Percentiles rank a stretch among this genome's conserved stretches.
These are phyloP conservation scores for Penicillium atrosanguineum DNA, from an alignment of 495 filamentous ascomycete species.

Conservation along the genomic window DNA sequence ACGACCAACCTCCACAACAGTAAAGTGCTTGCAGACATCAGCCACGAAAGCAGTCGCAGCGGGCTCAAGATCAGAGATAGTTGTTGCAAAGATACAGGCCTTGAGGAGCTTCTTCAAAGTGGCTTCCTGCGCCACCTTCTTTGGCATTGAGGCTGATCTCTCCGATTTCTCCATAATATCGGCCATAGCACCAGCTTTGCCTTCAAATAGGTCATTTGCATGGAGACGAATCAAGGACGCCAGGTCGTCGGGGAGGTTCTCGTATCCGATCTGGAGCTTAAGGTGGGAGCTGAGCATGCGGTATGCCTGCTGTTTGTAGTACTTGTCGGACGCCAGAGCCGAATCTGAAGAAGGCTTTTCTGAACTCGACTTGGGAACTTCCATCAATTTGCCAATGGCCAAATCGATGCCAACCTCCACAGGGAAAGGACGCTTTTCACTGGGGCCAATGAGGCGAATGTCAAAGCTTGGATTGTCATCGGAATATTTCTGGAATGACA, in stretches of 20 bases:
- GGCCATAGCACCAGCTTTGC: conserved; percentile 62
- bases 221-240: conserved; percentile 79
- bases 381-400: conserved; percentile 81
- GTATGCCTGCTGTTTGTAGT: conserved; percentile 92
- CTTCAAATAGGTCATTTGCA: conserved; percentile 75
- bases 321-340: conserved; percentile 71
- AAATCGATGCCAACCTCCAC: conserved; percentile 80
- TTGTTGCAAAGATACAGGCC: conserved; percentile 81
- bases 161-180: conserved; percentile 65
- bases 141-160: conserved; percentile 74
- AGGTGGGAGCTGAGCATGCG: conserved; percentile 80
- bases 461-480: conserved; percentile 87
- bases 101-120: conserved; percentile 83
- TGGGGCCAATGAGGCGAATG: conserved; percentile 81
- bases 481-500: conserved; percentile 77
- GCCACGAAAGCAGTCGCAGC: conserved; percentile 70
- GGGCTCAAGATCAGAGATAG: conserved; percentile 72
- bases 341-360: conserved; percentile 7
- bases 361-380: conserved; percentile 59
- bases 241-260: conserved; percentile 86
- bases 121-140: conserved; percentile 78
- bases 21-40: conserved; percentile 84
- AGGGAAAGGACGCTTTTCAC: conserved; percentile 83
- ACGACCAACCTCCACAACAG: conserved; percentile 83
- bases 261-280: conserved; percentile 85